Conservation (phyloP, 176 grass and related monocot species). For the Lolium perenne region DNA sequence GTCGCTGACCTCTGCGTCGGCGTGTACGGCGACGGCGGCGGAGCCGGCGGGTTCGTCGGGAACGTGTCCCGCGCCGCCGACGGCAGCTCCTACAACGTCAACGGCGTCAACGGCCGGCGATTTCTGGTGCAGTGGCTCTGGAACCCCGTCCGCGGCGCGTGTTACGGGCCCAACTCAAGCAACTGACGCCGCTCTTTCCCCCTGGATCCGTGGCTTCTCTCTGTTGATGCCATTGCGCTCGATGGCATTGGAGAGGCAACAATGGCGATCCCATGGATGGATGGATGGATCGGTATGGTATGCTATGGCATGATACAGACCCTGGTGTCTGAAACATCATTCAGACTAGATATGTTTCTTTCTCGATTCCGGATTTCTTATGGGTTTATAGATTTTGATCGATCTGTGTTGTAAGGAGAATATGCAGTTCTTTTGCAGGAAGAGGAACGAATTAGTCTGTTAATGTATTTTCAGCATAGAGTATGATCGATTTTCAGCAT, state of each 20-base stretch:
- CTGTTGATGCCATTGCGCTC: slow-evolving; percentile 35
- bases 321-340: not conserved
- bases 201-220: slow-evolving; percentile 24
- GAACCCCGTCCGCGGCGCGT: slow-evolving; percentile 59
- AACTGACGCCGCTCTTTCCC: slow-evolving; percentile 45
- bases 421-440: not conserved
- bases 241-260: slow-evolving; percentile 34
- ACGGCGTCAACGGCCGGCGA: slow-evolving; percentile 73
- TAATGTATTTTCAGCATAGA: slow-evolving; percentile 27
- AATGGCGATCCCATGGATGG: not conserved
- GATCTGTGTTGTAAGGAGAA: slow-evolving; percentile 13
- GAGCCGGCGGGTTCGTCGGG: slow-evolving; percentile 65
- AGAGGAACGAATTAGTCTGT: slow-evolving; percentile 2
- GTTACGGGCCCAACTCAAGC: slow-evolving; percentile 79
- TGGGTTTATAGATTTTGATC: slow-evolving; percentile 26
- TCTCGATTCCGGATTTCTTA: not conserved
- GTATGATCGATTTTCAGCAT: slow-evolving; percentile 26
- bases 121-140: slow-evolving; percentile 96
- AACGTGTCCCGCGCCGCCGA: slow-evolving; percentile 57
- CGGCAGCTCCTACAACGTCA: slow-evolving; percentile 71
- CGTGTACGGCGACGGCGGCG: slow-evolving; percentile 76
- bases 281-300: not conserved
- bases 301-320: not conserved
- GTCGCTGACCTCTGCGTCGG: slow-evolving; percentile 88
- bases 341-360: slow-evolving; percentile 4